These are phyloP conservation scores for Fomes fomentarius DNA, from an alignment of 1,284 basidiomycete genomes.

Conservation along the genomic window DNA sequence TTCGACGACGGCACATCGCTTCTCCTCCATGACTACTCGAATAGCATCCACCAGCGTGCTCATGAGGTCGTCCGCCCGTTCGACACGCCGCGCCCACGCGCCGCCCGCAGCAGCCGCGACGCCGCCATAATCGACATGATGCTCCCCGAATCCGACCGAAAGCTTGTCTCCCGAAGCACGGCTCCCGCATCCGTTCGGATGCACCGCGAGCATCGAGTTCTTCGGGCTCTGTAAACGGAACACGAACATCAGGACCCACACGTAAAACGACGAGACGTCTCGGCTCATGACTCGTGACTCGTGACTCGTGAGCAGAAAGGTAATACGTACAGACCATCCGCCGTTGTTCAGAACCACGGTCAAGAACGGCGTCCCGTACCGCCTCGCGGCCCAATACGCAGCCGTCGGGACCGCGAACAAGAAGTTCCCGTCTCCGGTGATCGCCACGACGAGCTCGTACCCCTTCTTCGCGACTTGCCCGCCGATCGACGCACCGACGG, in stretches of 20 bases:
- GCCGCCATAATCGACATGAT: slow-evolving; percentile 57
- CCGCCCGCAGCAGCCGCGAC: slow-evolving; percentile 68
- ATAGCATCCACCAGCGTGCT: slow-evolving; percentile 53
- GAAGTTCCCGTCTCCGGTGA: slow-evolving; percentile 72
- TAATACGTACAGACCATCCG: slow-evolving; percentile 56
- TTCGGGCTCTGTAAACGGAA: slow-evolving; percentile 52
- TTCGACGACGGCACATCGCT: slow-evolving; percentile 65
- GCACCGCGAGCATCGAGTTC: slow-evolving; percentile 62
- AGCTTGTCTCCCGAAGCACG: slow-evolving; percentile 48
- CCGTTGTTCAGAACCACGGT: slow-evolving; percentile 73
- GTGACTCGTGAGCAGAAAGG: slow-evolving; percentile 1
- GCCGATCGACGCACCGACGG: slow-evolving; percentile 57
- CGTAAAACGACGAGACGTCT: neutral
- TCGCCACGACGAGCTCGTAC: slow-evolving; percentile 53
- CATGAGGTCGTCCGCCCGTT: slow-evolving; percentile 40
- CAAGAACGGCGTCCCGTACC: slow-evolving; percentile 69
- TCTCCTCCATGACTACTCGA: slow-evolving; percentile 53
- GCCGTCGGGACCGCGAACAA: slow-evolving; percentile 68
- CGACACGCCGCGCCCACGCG: slow-evolving; percentile 59
- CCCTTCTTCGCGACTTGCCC: slow-evolving; percentile 32
- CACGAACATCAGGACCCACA: too few species aligned
- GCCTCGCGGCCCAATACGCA: slow-evolving; percentile 70
- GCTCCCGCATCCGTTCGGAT: slow-evolving; percentile 60
- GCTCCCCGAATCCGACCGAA: slow-evolving; percentile 64
- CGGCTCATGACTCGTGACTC: neutral